phyloP scores from a whole-genome alignment of 2,329 filamentous ascomycete species.

The Arthrobotrys conoides region DNA sequence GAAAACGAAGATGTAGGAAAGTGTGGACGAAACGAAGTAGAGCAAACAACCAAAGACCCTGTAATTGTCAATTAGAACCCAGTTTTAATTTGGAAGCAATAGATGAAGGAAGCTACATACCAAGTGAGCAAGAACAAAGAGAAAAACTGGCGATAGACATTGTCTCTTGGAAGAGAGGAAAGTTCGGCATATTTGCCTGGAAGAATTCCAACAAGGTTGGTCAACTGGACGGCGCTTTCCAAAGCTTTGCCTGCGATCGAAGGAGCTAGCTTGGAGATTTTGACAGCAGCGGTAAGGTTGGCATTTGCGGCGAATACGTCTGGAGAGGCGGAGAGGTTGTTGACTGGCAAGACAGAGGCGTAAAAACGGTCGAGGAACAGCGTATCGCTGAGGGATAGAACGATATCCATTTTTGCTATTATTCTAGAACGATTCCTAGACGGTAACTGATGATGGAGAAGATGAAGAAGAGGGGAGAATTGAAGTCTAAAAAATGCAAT shows the following conservation, averaged over 20 bases:
- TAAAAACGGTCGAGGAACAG: constrained; percentile 85
- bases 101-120: constrained; percentile 70
- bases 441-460: background rate
- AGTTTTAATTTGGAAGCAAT: constrained; percentile 16
- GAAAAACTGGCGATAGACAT: constrained; percentile 79
- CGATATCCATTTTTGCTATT: constrained; percentile 83
- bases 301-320: constrained; percentile 67
- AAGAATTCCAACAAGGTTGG: constrained; percentile 72
- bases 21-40: constrained; percentile 85
- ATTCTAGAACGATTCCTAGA: constrained; percentile 7
- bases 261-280: constrained; percentile 72
- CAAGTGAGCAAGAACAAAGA: constrained; percentile 88
- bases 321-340: constrained; percentile 70
- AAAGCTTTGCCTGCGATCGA: constrained; percentile 32
- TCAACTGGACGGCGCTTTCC: constrained; percentile 45
- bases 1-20: constrained; percentile 91
- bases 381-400: constrained; percentile 87
- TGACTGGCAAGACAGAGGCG: constrained; percentile 71
- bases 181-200: constrained; percentile 83
- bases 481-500: constrained; percentile 1
- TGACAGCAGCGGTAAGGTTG: constrained; percentile 70
- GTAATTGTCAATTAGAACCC: constrained; percentile 55
- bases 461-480: constrained; percentile 1
- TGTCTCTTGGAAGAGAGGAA: constrained; percentile 83
- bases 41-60: constrained; percentile 88